Percentiles rank a stretch among this genome's conserved stretches.
phyloP scores from a whole-genome alignment of 179 eudicot genomes.

The Pouteria campechiana region DNA sequence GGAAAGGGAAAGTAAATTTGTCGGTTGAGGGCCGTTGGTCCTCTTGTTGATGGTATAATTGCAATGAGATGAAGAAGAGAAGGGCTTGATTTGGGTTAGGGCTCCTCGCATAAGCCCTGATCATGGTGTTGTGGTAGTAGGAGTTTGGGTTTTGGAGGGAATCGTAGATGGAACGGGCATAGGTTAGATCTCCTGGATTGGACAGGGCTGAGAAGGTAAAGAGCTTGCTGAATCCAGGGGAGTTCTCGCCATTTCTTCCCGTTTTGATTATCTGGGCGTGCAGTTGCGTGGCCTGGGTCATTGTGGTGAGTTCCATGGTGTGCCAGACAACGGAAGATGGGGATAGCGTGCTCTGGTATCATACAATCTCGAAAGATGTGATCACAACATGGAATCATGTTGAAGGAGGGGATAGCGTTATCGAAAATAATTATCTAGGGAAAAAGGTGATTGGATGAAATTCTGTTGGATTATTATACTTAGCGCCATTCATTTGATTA shows the following conservation, averaged over 20 bases:
- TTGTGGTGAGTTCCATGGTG: slow-evolving; percentile 28
- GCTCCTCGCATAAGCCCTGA: slow-evolving; percentile 24
- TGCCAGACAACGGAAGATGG: no score
- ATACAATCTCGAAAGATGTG: no score
- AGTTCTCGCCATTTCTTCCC: slow-evolving; percentile 10
- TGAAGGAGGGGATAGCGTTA: no score
- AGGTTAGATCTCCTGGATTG: slow-evolving; percentile 23
- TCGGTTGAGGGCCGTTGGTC: slow-evolving; percentile 21
- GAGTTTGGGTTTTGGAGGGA: slow-evolving; percentile 26
- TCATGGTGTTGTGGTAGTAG: slow-evolving; percentile 39
- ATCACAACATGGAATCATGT: no score
- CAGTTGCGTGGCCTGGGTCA: slow-evolving; percentile 39
- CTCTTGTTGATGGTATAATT: slow-evolving; percentile 3
- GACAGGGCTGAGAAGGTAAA: slow-evolving; percentile 42
- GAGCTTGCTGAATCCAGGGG: slow-evolving; percentile 22
- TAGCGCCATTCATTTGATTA: no score
- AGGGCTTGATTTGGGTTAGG: slow-evolving; percentile 21
- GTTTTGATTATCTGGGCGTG: slow-evolving; percentile 29
- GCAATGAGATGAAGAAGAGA: slow-evolving; percentile 25
- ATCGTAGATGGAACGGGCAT: slow-evolving; percentile 33
- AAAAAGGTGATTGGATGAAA: no score
- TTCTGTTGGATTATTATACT: no score
- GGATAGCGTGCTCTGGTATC: no score
- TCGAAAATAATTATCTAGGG: no score
- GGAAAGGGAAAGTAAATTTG: slow-evolving; percentile 34